A percentile compares a stretch with the other conserved stretches of the same genome.
Conservation (phyloP, 169 alveolate genomes). For the Cryptosporidium parvum region DNA sequence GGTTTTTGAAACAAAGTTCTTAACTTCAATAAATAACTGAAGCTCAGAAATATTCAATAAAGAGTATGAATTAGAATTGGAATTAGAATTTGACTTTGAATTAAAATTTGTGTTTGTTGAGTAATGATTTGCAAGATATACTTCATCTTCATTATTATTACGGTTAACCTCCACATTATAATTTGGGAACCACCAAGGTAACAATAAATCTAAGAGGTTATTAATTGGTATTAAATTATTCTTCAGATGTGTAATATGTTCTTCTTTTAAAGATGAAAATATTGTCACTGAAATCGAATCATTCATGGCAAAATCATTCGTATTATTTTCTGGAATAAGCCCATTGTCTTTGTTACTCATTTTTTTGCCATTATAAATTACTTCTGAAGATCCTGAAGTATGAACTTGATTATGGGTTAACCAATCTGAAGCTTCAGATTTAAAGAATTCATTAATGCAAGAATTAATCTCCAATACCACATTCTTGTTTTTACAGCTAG, state of each 20-base stretch:
- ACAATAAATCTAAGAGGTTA: conserved; percentile 11
- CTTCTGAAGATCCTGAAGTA: background rate
- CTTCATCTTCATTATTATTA: background rate
- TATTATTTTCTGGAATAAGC: conserved; percentile 23
- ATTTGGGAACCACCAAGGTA: conserved; percentile 70
- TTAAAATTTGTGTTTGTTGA: conserved; percentile 6
- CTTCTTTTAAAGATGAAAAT: conserved; percentile 28
- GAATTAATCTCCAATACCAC: background rate
- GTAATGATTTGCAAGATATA: background rate
- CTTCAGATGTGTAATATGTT: conserved; percentile 27
- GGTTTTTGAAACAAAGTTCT: conserved; percentile 25
- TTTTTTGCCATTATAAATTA: background rate
- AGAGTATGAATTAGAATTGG: conserved; percentile 6
- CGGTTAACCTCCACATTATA: background rate
- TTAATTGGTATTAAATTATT: conserved; percentile 17
- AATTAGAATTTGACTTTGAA: background rate
- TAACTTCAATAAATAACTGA: conserved; percentile 25
- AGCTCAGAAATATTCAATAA: conserved; percentile 33
- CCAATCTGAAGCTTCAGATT: conserved; percentile 66
- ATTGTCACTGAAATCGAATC: conserved; percentile 21
- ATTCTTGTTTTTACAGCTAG: conserved; percentile 14
- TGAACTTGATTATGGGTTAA: conserved; percentile 8
- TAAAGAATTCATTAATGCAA: conserved; percentile 46
- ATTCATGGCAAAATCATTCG: background rate
- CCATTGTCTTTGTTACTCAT: background rate